These are phyloP conservation scores for Allomyces arbusculus DNA, from an alignment of 192 early-diverging fungal genomes.

Conservation along the genomic window DNA sequence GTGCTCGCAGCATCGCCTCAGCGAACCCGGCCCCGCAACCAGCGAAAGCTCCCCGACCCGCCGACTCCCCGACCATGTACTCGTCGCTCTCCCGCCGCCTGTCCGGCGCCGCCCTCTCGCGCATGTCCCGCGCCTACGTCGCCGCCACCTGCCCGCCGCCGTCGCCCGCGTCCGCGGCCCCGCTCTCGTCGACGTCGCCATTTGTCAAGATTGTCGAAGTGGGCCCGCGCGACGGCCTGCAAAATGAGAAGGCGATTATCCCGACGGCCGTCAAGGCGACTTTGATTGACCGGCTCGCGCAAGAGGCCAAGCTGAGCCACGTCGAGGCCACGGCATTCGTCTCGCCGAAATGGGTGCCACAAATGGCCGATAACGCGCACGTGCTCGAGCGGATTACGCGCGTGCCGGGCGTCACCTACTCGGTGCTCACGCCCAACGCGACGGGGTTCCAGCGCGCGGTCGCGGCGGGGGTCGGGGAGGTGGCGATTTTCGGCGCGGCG, in stretches of 20 bases:
- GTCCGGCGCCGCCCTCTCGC: too few species aligned
- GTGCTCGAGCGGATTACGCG: slow-evolving; percentile 50
- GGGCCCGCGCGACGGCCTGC: slow-evolving; percentile 87
- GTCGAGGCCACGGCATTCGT: slow-evolving; percentile 91
- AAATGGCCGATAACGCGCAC: slow-evolving; percentile 69
- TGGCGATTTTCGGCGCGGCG: slow-evolving; percentile 79
- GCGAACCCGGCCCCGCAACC: too few species aligned
- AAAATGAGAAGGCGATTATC: slow-evolving; percentile 77
- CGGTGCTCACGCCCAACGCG: slow-evolving; percentile 76
- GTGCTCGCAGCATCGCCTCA: too few species aligned
- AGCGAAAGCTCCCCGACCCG: too few species aligned
- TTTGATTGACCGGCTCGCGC: slow-evolving; percentile 62
- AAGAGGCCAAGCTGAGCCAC: slow-evolving; percentile 50
- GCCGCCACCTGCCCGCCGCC: too few species aligned
- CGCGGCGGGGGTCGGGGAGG: slow-evolving; percentile 55
- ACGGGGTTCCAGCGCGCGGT: slow-evolving; percentile 67
- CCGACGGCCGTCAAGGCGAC: slow-evolving; percentile 62
- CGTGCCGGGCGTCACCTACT: slow-evolving; percentile 48
- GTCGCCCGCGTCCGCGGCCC: too few species aligned
- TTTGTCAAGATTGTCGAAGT: slow-evolving; percentile 80
- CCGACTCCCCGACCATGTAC: too few species aligned
- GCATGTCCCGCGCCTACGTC: too few species aligned
- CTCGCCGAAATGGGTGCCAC: slow-evolving; percentile 89
- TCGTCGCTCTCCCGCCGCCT: too few species aligned
- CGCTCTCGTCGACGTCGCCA: too few species aligned